phyloP scores from a whole-genome alignment of 352 stramenopile species.

The Pelagophyceae sp. region DNA sequence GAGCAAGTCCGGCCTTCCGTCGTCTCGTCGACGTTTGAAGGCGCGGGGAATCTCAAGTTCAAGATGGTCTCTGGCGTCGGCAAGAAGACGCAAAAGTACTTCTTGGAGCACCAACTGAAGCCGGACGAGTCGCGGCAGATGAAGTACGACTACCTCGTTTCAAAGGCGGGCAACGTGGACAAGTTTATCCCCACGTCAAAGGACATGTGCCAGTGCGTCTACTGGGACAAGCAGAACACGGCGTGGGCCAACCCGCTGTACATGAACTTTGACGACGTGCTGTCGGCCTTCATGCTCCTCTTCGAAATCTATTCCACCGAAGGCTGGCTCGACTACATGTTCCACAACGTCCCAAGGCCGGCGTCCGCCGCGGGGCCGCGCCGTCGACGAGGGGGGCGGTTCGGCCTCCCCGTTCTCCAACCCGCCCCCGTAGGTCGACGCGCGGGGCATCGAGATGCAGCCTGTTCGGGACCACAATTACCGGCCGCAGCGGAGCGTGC shows the following conservation, averaged over 20 bases:
- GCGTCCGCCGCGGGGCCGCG: no score
- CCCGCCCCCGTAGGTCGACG: no score
- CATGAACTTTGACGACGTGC: slow-evolving; percentile 65
- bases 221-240: not conserved
- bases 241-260: slow-evolving; percentile 21
- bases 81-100: not conserved
- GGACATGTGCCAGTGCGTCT: slow-evolving; percentile 40
- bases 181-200: slow-evolving; percentile 36
- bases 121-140: no score
- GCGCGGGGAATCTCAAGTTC: not conserved
- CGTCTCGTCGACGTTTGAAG: not conserved
- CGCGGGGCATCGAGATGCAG: slow-evolving; percentile 75
- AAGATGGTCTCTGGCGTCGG: no score
- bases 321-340: slow-evolving; percentile 81
- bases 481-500: not conserved
- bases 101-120: no score
- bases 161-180: not conserved
- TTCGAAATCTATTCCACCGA: slow-evolving; percentile 86
- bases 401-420: no score
- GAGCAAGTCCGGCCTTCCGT: not conserved
- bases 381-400: no score
- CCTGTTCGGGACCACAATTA: slow-evolving; percentile 66
- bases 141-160: no score
- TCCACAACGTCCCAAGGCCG: no score
- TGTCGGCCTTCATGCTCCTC: slow-evolving; percentile 60